phyloP scores from a whole-genome alignment of 768 basidiomycete genomes.

The Ramaria sp. region DNA sequence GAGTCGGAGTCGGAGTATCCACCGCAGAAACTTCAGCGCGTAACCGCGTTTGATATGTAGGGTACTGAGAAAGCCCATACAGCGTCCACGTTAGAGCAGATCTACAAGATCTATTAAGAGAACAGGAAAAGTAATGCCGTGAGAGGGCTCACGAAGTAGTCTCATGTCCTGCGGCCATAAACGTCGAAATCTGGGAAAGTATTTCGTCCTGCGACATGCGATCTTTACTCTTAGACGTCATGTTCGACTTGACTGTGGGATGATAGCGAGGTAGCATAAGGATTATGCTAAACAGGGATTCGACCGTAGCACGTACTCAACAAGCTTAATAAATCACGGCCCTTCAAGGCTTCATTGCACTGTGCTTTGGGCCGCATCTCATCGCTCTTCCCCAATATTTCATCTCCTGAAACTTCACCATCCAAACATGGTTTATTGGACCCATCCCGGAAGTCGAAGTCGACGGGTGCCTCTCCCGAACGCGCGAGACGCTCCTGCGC shows the following conservation, averaged over 20 bases:
- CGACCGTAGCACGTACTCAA: not conserved
- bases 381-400: not conserved
- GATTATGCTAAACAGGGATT: conserved; percentile 3
- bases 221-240: conserved; percentile 25
- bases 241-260: conserved; percentile 48
- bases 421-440: not conserved
- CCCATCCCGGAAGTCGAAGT: not conserved
- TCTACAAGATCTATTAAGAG: conserved; percentile 12
- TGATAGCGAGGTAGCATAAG: conserved; percentile 13
- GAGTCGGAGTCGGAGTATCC: not conserved
- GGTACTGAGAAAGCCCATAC: conserved; percentile 40
- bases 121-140: not conserved
- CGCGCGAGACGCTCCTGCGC: not conserved
- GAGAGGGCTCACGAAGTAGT: conserved; percentile 28
- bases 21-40: conserved; percentile 31
- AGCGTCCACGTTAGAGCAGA: conserved; percentile 53
- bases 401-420: not conserved
- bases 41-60: conserved; percentile 33
- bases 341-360: not conserved
- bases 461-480: not conserved
- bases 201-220: conserved; percentile 46
- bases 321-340: conserved; percentile 3
- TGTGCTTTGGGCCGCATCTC: not conserved
- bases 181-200: conserved; percentile 52
- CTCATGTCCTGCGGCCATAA: conserved; percentile 57